These are phyloP conservation scores for Solanum clarkiae DNA, from an alignment of 257 asterid genomes.

Conservation along the genomic window DNA sequence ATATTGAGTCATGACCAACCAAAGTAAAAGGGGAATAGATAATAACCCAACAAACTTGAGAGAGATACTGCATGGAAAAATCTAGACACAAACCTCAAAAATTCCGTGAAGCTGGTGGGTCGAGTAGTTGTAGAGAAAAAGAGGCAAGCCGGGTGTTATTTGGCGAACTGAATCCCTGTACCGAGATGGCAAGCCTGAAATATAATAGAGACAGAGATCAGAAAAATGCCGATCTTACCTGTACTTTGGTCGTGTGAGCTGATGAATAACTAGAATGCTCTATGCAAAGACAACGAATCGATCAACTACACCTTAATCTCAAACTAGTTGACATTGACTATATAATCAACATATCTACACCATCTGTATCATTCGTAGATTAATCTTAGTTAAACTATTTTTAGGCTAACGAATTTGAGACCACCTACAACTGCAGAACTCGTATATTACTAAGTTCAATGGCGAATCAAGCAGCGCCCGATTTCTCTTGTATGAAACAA, in stretches of 20 bases:
- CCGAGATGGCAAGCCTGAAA: conserved; percentile 85
- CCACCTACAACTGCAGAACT: not conserved
- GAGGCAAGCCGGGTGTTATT: conserved; percentile 90
- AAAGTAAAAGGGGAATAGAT: not conserved
- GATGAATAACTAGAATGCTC: not conserved
- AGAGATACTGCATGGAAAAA: not conserved
- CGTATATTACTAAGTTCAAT: not conserved
- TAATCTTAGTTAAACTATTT: not conserved
- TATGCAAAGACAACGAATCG: not conserved
- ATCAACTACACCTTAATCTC: not conserved
- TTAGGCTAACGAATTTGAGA: not conserved
- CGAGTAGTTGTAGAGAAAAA: conserved; percentile 85
- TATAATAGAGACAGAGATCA: not conserved
- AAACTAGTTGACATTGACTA: not conserved
- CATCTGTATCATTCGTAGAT: not conserved
- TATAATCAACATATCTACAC: not conserved
- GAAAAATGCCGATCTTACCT: not conserved
- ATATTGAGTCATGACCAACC: not conserved
- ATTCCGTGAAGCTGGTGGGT: conserved; percentile 92
- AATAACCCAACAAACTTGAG: not conserved
- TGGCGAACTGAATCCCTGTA: conserved; percentile 85
- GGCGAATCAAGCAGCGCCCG: not conserved
- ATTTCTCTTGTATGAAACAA: not conserved
- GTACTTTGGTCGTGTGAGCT: not conserved
- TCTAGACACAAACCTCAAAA: conserved; percentile 53